These are phyloP conservation scores for Luzula sylvatica DNA, from an alignment of 176 grass and related monocot genomes.

Conservation along the genomic window DNA sequence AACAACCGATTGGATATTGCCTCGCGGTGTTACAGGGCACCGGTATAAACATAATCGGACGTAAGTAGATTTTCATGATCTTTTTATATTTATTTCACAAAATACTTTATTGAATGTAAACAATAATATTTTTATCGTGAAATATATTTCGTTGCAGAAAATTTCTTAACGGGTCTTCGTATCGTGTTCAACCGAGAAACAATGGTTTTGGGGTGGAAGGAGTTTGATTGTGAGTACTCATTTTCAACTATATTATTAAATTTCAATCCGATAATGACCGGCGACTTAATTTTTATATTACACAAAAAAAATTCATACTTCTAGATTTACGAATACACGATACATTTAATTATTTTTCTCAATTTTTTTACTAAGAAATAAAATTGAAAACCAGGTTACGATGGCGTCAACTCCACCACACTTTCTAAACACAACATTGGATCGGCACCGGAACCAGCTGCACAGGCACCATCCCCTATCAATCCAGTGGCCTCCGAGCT, in stretches of 20 bases:
- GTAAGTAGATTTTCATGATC: conserved; percentile 10
- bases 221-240: conserved; percentile 34
- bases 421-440: neutral
- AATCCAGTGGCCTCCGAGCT: neutral
- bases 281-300: too few relatives aligned
- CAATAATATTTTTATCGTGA: neutral
- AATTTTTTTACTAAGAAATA: neutral
- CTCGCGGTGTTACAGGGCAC: conserved; percentile 22
- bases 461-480: neutral
- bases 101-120: neutral
- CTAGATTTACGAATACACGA: neutral
- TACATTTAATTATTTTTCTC: neutral
- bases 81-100: neutral
- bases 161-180: conserved; percentile 26
- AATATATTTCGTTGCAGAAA: conserved; percentile 21
- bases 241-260: neutral
- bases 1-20: conserved; percentile 20
- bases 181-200: conserved; percentile 31
- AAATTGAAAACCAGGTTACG: conserved; percentile 10
- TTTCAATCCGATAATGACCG: too few relatives aligned
- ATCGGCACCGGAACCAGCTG: neutral
- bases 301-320: neutral
- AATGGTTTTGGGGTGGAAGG: conserved; percentile 30
- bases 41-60: conserved; percentile 28
- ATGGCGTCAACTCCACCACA: neutral